A percentile compares a stretch with the other conserved stretches of the same genome.
phyloP scores from a whole-genome alignment of 1,284 basidiomycete genomes.

The Trichosporon sp. region DNA sequence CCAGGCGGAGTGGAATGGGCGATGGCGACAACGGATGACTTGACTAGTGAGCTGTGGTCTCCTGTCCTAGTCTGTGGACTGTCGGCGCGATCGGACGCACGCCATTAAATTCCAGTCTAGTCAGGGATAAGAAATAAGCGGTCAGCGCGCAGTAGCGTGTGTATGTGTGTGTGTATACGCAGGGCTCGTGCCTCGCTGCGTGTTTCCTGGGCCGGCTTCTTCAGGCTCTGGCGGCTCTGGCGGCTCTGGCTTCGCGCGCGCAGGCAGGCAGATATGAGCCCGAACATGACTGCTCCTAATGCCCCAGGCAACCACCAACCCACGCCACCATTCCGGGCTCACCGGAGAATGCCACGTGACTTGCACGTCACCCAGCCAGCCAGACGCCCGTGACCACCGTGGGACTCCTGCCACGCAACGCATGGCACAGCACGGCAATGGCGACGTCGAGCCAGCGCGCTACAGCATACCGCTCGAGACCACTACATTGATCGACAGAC shows the following conservation, averaged over 20 bases:
- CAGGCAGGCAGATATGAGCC: not conserved
- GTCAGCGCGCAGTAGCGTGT: too few species aligned
- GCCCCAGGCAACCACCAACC: too few species aligned
- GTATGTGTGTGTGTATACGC: too few species aligned
- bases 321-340: not conserved
- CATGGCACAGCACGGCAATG: slow-evolving; percentile 4
- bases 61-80: too few species aligned
- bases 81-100: not conserved
- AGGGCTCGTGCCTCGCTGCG: not conserved
- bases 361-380: too few species aligned
- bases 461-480: too few species aligned
- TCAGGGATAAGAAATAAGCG: not conserved
- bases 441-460: slow-evolving; percentile 7
- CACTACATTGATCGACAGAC: not conserved
- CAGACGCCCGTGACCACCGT: too few species aligned
- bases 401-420: slow-evolving; percentile 11
- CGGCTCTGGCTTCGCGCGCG: too few species aligned
- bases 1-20: not conserved
- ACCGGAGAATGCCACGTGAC: slow-evolving; percentile 9
- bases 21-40: not conserved
- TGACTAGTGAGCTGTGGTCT: too few species aligned
- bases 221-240: too few species aligned
- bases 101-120: not conserved
- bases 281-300: slow-evolving; percentile 1
- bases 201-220: not conserved